phyloP scores from a whole-genome alignment of 805 yeast genomes.

The Scheffersomyces amazonensis region DNA sequence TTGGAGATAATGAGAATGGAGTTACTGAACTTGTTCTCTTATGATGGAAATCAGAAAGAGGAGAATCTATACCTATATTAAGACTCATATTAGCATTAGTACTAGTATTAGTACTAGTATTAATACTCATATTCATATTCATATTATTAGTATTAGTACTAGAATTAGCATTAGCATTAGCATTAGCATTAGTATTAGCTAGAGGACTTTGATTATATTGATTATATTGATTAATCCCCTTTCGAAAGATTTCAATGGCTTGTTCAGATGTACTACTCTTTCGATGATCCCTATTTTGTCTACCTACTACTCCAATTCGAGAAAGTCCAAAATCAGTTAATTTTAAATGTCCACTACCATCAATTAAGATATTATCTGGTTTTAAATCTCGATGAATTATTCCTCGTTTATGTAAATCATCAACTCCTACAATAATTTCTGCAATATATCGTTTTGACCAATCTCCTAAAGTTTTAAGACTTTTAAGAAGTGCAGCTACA shows the following conservation, averaged over 20 bases:
- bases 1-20: slow-evolving; percentile 44
- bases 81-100: background rate
- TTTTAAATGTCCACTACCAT: slow-evolving; percentile 82
- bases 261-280: slow-evolving; percentile 42
- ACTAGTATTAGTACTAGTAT: background rate
- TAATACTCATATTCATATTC: background rate
- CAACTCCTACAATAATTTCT: slow-evolving; percentile 87
- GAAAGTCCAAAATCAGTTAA: slow-evolving; percentile 94
- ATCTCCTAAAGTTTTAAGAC: slow-evolving; percentile 77
- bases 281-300: slow-evolving; percentile 55
- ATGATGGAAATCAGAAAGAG: slow-evolving; percentile 21
- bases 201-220: slow-evolving; percentile 21
- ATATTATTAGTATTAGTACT: slow-evolving; percentile 6
- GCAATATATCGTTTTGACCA: slow-evolving; percentile 88
- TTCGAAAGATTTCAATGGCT: slow-evolving; percentile 39
- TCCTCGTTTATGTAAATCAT: slow-evolving; percentile 82
- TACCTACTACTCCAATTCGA: slow-evolving; percentile 79
- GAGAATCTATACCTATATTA: slow-evolving; percentile 16
- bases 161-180: no score
- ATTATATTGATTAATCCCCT: slow-evolving; percentile 14
- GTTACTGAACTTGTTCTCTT: slow-evolving; percentile 41
- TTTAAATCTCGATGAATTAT: slow-evolving; percentile 93
- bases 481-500: slow-evolving; percentile 78
- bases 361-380: slow-evolving; percentile 91
- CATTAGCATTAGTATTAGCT: slow-evolving; percentile 15